Percentiles rank a stretch among this genome's conserved stretches.
Conservation (phyloP, 2,329 filamentous ascomycete species). For the Xylariaceae sp. region DNA sequence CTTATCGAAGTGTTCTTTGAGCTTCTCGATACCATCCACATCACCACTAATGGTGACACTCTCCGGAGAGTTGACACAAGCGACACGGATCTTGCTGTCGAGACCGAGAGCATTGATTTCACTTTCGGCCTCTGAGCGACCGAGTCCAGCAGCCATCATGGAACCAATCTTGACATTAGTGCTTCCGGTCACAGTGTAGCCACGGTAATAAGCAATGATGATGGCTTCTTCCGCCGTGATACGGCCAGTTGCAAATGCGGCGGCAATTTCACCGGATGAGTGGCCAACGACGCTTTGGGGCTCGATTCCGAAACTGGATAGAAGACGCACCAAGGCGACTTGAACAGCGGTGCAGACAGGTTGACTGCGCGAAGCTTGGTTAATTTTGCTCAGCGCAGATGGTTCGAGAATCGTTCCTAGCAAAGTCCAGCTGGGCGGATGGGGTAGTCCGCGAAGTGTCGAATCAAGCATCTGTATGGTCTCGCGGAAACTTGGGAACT, state of each 20-base stretch:
- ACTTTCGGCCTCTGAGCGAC: conserved; percentile 19
- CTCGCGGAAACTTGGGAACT: conserved; percentile 7
- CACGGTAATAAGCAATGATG: conserved; percentile 25
- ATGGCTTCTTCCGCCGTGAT: conserved; percentile 27
- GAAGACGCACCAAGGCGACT: conserved; percentile 37
- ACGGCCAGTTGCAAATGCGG: conserved; percentile 35
- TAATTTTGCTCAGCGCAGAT: conserved; percentile 8
- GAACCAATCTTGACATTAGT: conserved; percentile 16
- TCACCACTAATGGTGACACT: conserved; percentile 46
- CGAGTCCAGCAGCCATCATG: conserved; percentile 33
- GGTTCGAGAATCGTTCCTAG: conserved; percentile 5
- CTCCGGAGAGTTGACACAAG: conserved; percentile 32
- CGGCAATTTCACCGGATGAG: conserved; percentile 39
- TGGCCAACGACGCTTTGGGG: conserved; percentile 36
- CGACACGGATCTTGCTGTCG: conserved; percentile 26
- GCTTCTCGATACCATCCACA: conserved; percentile 36
- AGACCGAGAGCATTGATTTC: conserved; percentile 13
- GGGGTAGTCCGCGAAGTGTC: conserved; percentile 12
- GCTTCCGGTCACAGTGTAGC: conserved; percentile 15
- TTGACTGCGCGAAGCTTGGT: conserved; percentile 25
- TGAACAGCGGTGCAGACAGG: conserved; percentile 43
- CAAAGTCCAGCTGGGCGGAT: conserved; percentile 12
- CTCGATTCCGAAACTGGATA: conserved; percentile 33
- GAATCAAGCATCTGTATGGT: conserved; percentile 16
- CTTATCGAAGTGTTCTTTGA: conserved; percentile 37